phyloP scores from a whole-genome alignment of 2,329 filamentous ascomycete species.

The Byssochlamys sp. region DNA sequence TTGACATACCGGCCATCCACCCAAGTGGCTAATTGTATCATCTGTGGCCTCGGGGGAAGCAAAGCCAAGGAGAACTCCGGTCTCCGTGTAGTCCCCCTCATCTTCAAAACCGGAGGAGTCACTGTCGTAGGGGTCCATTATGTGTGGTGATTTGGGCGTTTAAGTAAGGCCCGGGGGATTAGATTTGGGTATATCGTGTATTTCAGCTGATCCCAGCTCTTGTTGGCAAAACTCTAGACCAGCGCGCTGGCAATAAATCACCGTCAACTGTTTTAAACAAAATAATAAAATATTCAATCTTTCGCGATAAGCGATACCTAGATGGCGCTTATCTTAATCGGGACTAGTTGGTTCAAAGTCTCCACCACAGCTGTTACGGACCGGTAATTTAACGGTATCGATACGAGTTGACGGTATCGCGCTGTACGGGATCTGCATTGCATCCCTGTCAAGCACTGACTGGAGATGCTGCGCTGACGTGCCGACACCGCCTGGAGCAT shows the following conservation, averaged over 20 bases:
- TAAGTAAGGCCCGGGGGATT: background rate
- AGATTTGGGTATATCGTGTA: background rate
- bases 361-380: background rate
- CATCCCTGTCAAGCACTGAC: background rate
- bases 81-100: slow-evolving; percentile 47
- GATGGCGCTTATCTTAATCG: slow-evolving; percentile 1
- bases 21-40: slow-evolving; percentile 78
- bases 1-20: slow-evolving; percentile 67
- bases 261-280: background rate
- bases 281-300: slow-evolving; percentile 2
- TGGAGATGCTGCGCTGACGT: background rate
- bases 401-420: background rate
- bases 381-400: background rate
- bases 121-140: slow-evolving; percentile 73
- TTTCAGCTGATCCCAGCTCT: background rate
- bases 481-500: background rate
- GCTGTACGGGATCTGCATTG: background rate
- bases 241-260: background rate
- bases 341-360: slow-evolving; percentile 7
- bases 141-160: background rate
- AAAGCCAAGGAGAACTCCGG: slow-evolving; percentile 83
- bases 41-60: slow-evolving; percentile 68
- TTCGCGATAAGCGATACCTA: slow-evolving; percentile 14
- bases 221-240: background rate
- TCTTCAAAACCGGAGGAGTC: slow-evolving; percentile 66